Base-by-base conservation (phyloP, 73 alveolate species). In the Urostyla sp. region DNA sequence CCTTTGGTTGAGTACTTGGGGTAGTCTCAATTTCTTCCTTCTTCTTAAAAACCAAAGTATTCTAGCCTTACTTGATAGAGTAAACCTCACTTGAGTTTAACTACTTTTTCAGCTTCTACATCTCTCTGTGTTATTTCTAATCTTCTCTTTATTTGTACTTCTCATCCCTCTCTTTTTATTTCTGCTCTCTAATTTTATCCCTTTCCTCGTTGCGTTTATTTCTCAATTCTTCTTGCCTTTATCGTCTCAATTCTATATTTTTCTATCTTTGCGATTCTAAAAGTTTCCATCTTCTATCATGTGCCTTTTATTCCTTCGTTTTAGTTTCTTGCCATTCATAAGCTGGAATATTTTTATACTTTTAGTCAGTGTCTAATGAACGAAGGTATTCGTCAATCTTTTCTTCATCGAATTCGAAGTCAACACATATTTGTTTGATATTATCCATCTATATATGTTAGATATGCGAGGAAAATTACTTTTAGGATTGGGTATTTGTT, bases 281-380 rank as follows among this genome's bases (percentile, higher is more conserved):
- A 27, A 55, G 20, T 45, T 66, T 58, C 88, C 38, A 11, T 51
- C 80, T 76, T 48, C 85, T 72, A 5, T 72, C 60, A 18, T 32
- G 57, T 16, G 56, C 74, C 67, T 72, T 72, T 28, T 76, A n/a
- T 32, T 76, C 88, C 59, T 59, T 76, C 30, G 74, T 58, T 24
- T 37, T 23, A 13, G 75, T 45, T 20, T 54, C 23, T 18, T 76
- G 66, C 88, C 88, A 76, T 37, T 76, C 80, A 28, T 34, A 76
- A 1, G 88, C 88, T 11, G 66, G 58, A 13, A 76, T 21, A 50
- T 80, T 80, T 32, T 76, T 55, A 55, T 76, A 76, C 52, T 76
- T 76, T 23, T 76, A 79, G 0, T 76, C 88, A 20, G 60, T 60
- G 26, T 55, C 88, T 43, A 11, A 76, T 16, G 34, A 24, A 24